Conservation (phyloP, 176 grass and related monocot species). For the Musa beccarii region DNA sequence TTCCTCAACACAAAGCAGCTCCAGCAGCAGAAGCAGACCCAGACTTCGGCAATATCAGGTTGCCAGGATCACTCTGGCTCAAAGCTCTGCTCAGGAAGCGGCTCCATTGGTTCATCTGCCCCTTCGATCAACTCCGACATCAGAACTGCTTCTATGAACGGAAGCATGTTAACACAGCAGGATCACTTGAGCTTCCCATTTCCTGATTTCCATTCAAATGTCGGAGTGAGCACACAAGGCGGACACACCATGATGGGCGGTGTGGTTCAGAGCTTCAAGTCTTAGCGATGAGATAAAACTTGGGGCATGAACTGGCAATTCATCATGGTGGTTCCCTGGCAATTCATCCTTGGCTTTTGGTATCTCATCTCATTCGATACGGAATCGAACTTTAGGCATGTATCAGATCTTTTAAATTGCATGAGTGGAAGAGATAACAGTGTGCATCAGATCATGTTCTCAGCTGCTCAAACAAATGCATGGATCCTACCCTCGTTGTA, state of each 20-base stretch:
- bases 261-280: slow-evolving; percentile 25
- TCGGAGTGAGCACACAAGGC: slow-evolving; percentile 13
- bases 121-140: slow-evolving; percentile 7
- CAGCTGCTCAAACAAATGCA: too few species aligned
- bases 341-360: slow-evolving; percentile 99
- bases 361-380: neutral
- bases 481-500: too few species aligned
- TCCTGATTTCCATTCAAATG: slow-evolving; percentile 21
- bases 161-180: slow-evolving; percentile 23
- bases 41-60: slow-evolving; percentile 19
- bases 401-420: neutral
- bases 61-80: slow-evolving; percentile 23
- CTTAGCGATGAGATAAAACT: slow-evolving; percentile 33
- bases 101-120: slow-evolving; percentile 22
- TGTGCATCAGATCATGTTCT: too few species aligned
- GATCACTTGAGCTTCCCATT: slow-evolving; percentile 32
- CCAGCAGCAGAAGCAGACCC: slow-evolving; percentile 17
- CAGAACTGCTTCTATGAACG: slow-evolving; percentile 30
- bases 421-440: neutral
- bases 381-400: neutral
- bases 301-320: slow-evolving; percentile 1
- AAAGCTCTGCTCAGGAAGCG: slow-evolving; percentile 21
- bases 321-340: slow-evolving; percentile 38
- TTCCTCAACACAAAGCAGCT: slow-evolving; percentile 86
- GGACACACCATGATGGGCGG: slow-evolving; percentile 18